phyloP scores from a whole-genome alignment of 2,329 filamentous ascomycete species.

The Talaromyces sp. region DNA sequence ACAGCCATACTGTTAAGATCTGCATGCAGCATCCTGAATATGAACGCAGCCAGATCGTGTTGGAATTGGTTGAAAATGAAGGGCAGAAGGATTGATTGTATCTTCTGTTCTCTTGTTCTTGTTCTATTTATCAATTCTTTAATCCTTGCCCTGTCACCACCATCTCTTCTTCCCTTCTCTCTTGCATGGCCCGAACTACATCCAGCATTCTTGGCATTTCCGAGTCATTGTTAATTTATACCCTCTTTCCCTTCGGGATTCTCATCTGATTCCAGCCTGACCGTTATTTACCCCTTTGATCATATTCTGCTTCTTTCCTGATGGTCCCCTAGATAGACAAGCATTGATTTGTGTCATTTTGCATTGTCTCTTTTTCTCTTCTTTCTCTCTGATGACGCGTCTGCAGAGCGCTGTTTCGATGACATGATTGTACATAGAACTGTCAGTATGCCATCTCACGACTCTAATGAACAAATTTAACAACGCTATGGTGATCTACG shows the following conservation, averaged over 20 bases:
- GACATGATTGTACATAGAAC: slow-evolving; percentile 27
- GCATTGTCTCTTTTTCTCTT: not conserved
- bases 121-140: no score
- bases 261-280: not conserved
- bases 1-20: slow-evolving; percentile 81
- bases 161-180: not conserved
- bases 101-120: not conserved
- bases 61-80: slow-evolving; percentile 91
- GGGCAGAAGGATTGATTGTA: slow-evolving; percentile 63
- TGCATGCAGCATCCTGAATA: slow-evolving; percentile 92
- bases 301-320: no score
- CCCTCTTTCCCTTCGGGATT: not conserved
- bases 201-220: not conserved
- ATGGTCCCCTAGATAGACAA: not conserved
- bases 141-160: not conserved
- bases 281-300: not conserved
- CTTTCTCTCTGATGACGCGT: not conserved
- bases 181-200: not conserved
- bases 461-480: slow-evolving; percentile 16
- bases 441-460: slow-evolving; percentile 22
- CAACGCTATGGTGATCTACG: not conserved
- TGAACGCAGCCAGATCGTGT: slow-evolving; percentile 79
- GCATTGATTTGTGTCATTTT: not conserved
- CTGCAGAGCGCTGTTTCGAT: slow-evolving; percentile 14
- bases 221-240: not conserved